Percentiles rank a stretch among this genome's conserved stretches.
phyloP scores from a whole-genome alignment of 1,284 basidiomycete species.

The Tremellales sp. region DNA sequence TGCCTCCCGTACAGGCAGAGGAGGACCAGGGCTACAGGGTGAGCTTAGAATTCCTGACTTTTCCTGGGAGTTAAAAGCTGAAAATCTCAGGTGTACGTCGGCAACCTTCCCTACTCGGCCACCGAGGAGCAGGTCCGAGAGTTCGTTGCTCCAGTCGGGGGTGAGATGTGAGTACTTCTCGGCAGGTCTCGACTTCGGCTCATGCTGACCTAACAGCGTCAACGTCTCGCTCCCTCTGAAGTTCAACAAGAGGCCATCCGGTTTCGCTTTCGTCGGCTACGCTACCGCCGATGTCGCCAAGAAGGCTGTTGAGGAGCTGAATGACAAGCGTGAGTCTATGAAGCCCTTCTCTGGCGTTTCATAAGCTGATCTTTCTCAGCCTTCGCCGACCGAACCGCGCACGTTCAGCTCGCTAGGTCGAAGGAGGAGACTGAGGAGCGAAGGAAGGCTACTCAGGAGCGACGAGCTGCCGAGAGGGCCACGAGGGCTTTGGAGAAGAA shows the following conservation, averaged over 20 bases:
- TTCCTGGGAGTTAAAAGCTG: too few relatives aligned
- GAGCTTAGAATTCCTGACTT: too few relatives aligned
- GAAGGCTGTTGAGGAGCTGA: conserved; percentile 76
- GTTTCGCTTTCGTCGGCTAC: conserved; percentile 92
- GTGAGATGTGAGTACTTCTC: conserved; percentile 38
- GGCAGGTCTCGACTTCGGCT: not conserved
- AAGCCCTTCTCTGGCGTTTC: conserved; percentile 5
- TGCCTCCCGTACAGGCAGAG: conserved; percentile 7
- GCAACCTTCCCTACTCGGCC: conserved; percentile 44
- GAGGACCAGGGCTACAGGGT: conserved; percentile 15
- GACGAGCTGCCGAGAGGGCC: conserved; percentile 27
- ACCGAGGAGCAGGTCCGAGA: conserved; percentile 43
- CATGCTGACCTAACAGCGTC: conserved; percentile 15
- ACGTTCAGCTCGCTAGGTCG: conserved; percentile 86
- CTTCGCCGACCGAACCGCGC: conserved; percentile 78
- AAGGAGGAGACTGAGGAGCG: conserved; percentile 70
- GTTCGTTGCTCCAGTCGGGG: conserved; percentile 34
- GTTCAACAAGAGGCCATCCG: conserved; percentile 52
- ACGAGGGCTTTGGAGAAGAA: conserved; percentile 28
- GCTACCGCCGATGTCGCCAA: conserved; percentile 86
- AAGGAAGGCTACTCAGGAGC: conserved; percentile 50
- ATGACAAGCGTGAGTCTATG: conserved; percentile 62
- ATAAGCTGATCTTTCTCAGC: conserved; percentile 42
- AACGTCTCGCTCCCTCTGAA: conserved; percentile 36
- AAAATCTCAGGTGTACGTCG: conserved; percentile 45